Evolutionary conservation across 352 stramenopile species (phyloP).

Genomic region (Pythium insidiosum): DNA sequence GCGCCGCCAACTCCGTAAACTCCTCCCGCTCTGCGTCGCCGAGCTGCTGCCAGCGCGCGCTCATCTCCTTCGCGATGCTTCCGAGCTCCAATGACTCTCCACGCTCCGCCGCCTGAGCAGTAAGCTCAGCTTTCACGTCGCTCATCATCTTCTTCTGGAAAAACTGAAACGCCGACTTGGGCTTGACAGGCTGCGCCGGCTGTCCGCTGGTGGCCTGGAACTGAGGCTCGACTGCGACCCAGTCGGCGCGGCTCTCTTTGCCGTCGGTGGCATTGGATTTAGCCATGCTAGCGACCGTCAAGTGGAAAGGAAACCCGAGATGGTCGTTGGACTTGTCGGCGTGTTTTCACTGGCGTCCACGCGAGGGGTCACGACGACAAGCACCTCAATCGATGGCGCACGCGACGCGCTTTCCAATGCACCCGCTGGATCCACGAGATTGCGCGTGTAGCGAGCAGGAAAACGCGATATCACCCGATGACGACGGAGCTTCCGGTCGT

Average conservation of each 20-base stretch:
- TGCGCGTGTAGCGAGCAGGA: no score
- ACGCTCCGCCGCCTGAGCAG: conserved; percentile 25
- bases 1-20: conserved; percentile 52
- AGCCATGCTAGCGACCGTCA: background rate
- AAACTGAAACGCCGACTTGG: conserved; percentile 69
- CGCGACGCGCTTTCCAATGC: no score
- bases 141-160: conserved; percentile 72
- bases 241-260: conserved; percentile 66
- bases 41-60: conserved; percentile 65
- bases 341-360: background rate
- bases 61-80: conserved; percentile 64
- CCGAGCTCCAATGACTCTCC: conserved; percentile 56
- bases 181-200: conserved; percentile 39
- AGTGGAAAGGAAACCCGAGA: background rate
- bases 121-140: conserved; percentile 51
- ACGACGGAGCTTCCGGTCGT: no score
- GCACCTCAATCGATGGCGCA: background rate
- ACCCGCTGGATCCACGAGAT: no score
- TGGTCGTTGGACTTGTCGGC: background rate
- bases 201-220: conserved; percentile 35
- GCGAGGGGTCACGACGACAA: no score
- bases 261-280: conserved; percentile 1
- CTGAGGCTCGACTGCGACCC: conserved; percentile 73
- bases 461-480: no score
- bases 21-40: conserved; percentile 52